Evolutionary conservation across 1,284 basidiomycete species (phyloP).

Genomic region (Sporisorium scitamineum): DNA sequence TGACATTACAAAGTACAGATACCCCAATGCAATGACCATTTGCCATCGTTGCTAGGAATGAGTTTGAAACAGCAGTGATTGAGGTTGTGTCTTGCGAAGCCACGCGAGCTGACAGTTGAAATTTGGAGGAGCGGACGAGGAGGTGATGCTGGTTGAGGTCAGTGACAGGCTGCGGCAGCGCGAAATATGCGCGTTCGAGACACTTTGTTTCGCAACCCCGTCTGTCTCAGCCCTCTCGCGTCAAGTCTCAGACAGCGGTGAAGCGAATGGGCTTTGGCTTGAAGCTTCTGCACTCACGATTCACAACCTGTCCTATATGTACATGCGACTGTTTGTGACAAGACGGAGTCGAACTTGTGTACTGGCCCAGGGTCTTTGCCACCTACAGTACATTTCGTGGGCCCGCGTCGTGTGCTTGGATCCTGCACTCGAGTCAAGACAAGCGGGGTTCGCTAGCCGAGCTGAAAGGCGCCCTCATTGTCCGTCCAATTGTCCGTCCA

Average conservation of each 20-base stretch:
- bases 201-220: background rate
- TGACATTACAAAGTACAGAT: background rate
- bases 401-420: too few species aligned
- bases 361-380: too few species aligned
- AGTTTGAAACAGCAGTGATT: background rate
- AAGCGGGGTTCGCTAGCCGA: too few species aligned
- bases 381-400: too few species aligned
- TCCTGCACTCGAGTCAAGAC: too few species aligned
- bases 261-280: background rate
- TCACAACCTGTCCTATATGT: too few species aligned
- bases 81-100: background rate
- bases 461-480: too few species aligned
- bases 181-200: background rate
- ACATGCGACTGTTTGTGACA: too few species aligned
- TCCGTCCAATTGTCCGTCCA: too few species aligned
- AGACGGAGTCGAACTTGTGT: background rate
- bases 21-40: background rate
- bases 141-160: background rate
- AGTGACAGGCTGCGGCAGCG: background rate
- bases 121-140: background rate
- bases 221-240: constrained; percentile 1
- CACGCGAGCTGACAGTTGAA: too few species aligned
- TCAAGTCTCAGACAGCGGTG: background rate
- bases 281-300: background rate
- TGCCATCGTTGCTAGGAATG: background rate